Conservation (phyloP, 208 protist species). For the Naegleria lovaniensis region DNA sequence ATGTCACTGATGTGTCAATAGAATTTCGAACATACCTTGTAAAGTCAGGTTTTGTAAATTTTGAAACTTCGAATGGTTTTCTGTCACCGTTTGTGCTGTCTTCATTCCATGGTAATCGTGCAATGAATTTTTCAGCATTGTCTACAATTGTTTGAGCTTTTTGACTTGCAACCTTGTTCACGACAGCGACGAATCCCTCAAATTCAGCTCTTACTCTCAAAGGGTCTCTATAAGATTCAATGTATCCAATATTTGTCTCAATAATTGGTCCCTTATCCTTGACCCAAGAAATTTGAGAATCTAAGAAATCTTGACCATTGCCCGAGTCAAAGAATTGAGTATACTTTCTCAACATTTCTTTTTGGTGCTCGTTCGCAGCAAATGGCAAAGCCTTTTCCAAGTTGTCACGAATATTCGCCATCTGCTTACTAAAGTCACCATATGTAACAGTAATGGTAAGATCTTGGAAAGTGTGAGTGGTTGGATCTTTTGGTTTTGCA, state of each 20-base stretch:
- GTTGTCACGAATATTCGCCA: slow-evolving; percentile 57
- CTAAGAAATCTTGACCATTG: slow-evolving; percentile 70
- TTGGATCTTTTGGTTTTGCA: slow-evolving; percentile 34
- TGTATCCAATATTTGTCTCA: slow-evolving; percentile 87
- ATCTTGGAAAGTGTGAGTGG: slow-evolving; percentile 39
- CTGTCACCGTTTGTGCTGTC: not conserved
- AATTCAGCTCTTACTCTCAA: slow-evolving; percentile 75
- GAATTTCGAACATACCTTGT: slow-evolving; percentile 52
- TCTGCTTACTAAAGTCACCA: slow-evolving; percentile 62
- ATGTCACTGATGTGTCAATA: too few species aligned
- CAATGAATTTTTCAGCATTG: slow-evolving; percentile 61
- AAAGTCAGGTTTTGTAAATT: slow-evolving; percentile 77
- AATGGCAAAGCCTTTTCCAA: slow-evolving; percentile 54
- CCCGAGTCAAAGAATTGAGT: slow-evolving; percentile 65
- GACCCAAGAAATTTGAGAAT: slow-evolving; percentile 75
- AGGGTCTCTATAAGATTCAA: slow-evolving; percentile 82
- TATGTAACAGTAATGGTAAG: slow-evolving; percentile 56
- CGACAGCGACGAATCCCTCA: slow-evolving; percentile 81
- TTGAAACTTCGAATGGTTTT: slow-evolving; percentile 68
- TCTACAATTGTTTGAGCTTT: slow-evolving; percentile 63
- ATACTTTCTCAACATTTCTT: slow-evolving; percentile 77
- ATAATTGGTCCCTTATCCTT: slow-evolving; percentile 74
- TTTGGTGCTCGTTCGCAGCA: slow-evolving; percentile 65
- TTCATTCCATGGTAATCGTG: slow-evolving; percentile 65
- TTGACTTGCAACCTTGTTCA: slow-evolving; percentile 71